Percentiles rank a stretch among this genome's conserved stretches.
phyloP scores from a whole-genome alignment of 176 grass and related monocot genomes.

The Rhipidocladum racemiflorum region DNA sequence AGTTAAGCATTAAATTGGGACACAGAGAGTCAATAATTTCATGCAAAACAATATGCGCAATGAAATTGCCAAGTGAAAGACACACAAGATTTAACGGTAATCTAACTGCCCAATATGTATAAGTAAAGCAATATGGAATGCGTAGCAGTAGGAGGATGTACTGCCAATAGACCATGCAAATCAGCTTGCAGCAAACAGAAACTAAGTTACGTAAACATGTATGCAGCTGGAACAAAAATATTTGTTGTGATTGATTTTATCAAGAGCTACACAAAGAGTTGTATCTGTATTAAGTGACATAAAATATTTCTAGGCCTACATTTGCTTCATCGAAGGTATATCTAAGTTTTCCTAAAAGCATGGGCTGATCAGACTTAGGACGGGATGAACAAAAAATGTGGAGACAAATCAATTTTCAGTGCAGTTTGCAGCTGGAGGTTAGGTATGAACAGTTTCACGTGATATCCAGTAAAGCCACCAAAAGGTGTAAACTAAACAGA shows the following conservation, averaged over 20 bases:
- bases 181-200: conserved; percentile 20
- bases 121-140: conserved; percentile 8
- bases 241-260: conserved; percentile 10
- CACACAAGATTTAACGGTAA: neutral
- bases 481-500: conserved; percentile 1
- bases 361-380: neutral
- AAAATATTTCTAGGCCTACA: neutral
- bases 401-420: neutral
- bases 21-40: neutral
- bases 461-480: neutral
- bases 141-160: neutral
- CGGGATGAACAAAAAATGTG: neutral
- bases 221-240: neutral
- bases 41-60: neutral
- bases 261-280: neutral
- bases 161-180: neutral
- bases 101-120: neutral
- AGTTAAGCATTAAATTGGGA: conserved; percentile 20
- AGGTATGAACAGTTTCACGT: conserved; percentile 9
- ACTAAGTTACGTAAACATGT: neutral
- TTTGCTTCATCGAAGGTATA: neutral
- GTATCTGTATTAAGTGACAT: conserved; percentile 9
- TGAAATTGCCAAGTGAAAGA: conserved; percentile 2
- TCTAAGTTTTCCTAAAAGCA: conserved; percentile 9
- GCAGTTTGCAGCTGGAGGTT: neutral